Percentiles rank a stretch among this genome's conserved stretches.
These are phyloP conservation scores for Breviolum minutum DNA, from an alignment of 73 alveolate species.

Conservation along the genomic window DNA sequence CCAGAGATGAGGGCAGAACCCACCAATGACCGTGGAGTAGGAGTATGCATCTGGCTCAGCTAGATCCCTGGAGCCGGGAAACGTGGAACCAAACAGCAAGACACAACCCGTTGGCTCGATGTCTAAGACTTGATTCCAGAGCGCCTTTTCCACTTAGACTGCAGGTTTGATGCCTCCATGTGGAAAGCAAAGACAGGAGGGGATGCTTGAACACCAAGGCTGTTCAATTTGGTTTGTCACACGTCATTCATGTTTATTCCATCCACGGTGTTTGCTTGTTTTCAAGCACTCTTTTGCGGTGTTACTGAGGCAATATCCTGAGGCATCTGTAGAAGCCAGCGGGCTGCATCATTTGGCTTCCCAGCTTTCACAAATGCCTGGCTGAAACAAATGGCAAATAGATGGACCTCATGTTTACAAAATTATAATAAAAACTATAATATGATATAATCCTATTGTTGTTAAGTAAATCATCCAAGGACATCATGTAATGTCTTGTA, in stretches of 20 bases:
- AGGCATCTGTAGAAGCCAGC: conserved; percentile 30
- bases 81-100: background rate
- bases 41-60: conserved; percentile 38
- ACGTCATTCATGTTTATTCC: too few species aligned
- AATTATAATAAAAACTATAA: too few species aligned
- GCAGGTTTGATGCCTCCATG: background rate
- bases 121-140: background rate
- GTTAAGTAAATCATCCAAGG: background rate
- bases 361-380: conserved; percentile 60
- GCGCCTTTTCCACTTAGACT: conserved; percentile 25
- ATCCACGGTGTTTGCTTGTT: background rate
- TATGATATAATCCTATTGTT: too few species aligned
- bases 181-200: background rate
- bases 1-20: background rate
- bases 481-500: background rate
- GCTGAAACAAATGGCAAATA: background rate
- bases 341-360: conserved; percentile 41
- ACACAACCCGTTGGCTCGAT: background rate
- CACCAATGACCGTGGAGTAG: conserved; percentile 38
- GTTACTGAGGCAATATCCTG: background rate
- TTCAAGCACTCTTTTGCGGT: too few species aligned
- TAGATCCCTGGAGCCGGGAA: background rate
- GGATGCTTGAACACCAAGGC: background rate
- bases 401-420: too few species aligned
- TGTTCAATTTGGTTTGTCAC: background rate